These are phyloP conservation scores for Phialocephala sp. DNA, from an alignment of 2,329 filamentous ascomycete species.

Conservation along the genomic window DNA sequence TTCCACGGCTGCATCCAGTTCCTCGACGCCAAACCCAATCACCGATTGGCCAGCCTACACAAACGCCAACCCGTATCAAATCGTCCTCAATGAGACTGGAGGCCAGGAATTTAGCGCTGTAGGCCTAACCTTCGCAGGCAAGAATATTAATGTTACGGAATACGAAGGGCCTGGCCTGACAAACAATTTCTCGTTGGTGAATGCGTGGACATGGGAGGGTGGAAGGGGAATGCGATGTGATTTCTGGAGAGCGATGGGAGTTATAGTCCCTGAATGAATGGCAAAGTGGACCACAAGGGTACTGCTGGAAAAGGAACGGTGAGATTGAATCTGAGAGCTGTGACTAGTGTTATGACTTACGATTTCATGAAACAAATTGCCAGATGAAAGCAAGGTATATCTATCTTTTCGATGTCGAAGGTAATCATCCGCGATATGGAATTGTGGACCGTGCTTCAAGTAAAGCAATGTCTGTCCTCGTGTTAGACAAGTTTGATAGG, in stretches of 20 bases:
- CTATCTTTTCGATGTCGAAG: no score
- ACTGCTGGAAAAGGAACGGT: no score
- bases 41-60: conserved; percentile 23
- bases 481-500: no score
- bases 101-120: conserved; percentile 15
- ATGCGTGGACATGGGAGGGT: conserved; percentile 29
- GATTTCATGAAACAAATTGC: background rate
- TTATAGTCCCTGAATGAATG: conserved; percentile 19
- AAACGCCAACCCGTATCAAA: conserved; percentile 13
- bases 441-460: no score
- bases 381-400: background rate
- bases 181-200: conserved; percentile 26
- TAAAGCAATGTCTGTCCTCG: no score
- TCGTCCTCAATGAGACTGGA: conserved; percentile 32
- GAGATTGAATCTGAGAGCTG: background rate
- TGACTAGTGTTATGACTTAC: no score
- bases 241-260: conserved; percentile 26
- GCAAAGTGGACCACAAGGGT: background rate
- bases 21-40: conserved; percentile 5
- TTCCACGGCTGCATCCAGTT: background rate
- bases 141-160: conserved; percentile 27
- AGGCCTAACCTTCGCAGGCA: background rate
- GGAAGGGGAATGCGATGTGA: conserved; percentile 31
- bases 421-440: no score
- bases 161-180: conserved; percentile 25